These are phyloP conservation scores for Chlorociboria aeruginascens DNA, from an alignment of 495 filamentous ascomycete species.

Conservation along the genomic window DNA sequence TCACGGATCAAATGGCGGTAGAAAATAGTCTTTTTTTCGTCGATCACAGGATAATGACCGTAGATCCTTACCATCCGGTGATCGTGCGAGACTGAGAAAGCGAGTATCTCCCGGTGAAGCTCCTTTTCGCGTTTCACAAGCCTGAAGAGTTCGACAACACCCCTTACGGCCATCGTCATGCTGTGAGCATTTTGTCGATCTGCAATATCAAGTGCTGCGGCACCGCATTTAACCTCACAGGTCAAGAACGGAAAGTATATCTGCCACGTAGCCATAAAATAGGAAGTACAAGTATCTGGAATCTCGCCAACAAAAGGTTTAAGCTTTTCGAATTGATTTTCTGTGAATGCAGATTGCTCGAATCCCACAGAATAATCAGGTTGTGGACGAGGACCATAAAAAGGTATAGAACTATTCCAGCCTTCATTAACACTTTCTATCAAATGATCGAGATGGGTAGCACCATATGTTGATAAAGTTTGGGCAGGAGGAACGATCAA, in stretches of 20 bases:
- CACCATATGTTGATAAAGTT: too few species aligned
- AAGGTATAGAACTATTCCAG: too few species aligned
- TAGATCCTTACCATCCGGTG: conserved; percentile 25
- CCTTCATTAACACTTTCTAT: too few species aligned
- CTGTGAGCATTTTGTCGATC: conserved; percentile 29
- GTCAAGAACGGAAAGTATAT: conserved; percentile 33
- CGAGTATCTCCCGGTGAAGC: conserved; percentile 25
- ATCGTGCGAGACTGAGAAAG: conserved; percentile 30
- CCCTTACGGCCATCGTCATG: conserved; percentile 28
- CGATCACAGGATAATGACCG: conserved; percentile 24
- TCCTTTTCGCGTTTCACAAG: conserved; percentile 23
- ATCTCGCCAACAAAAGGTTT: conserved; percentile 24
- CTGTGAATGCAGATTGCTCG: conserved; percentile 27
- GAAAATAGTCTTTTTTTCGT: conserved; percentile 19
- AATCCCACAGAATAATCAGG: too few species aligned
- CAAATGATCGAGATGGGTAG: too few species aligned
- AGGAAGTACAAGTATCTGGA: conserved; percentile 8
- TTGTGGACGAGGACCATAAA: too few species aligned
- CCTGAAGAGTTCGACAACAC: conserved; percentile 23
- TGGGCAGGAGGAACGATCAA: too few species aligned
- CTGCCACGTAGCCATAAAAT: conserved; percentile 25
- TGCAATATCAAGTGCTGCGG: conserved; percentile 23
- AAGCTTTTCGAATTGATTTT: conserved; percentile 28
- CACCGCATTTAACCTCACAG: conserved; percentile 27
- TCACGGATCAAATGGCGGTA: conserved; percentile 23